These are phyloP conservation scores for Diaporthe sp. DNA, from an alignment of 2,329 filamentous ascomycete species.

Conservation along the genomic window DNA sequence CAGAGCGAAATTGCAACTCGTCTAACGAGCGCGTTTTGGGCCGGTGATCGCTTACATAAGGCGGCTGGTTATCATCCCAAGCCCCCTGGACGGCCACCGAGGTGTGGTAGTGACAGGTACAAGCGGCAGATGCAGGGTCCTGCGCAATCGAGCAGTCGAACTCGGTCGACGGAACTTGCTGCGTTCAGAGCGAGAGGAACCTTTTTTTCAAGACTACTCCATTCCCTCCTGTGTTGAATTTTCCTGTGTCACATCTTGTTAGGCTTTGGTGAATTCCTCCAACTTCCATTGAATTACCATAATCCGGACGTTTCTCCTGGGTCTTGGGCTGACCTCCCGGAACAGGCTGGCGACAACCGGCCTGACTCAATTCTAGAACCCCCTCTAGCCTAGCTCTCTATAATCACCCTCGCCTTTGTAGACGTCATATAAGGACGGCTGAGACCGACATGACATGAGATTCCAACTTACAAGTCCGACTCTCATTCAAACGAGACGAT, in stretches of 20 bases:
- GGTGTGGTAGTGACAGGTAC: neutral
- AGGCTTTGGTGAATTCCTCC: neutral
- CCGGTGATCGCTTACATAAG: conserved; percentile 18
- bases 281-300: neutral
- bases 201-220: neutral
- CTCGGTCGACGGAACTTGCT: neutral
- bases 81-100: neutral
- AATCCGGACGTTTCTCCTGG: neutral
- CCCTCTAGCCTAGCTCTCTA: conserved; percentile 8
- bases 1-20: conserved; percentile 32
- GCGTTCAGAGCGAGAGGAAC: neutral
- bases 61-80: neutral
- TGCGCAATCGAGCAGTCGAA: neutral
- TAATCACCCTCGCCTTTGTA: conserved; percentile 14
- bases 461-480: neutral
- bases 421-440: conserved; percentile 25
- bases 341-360: conserved; percentile 22
- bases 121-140: neutral
- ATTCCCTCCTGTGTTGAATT: neutral
- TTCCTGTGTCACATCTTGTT: neutral
- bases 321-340: neutral
- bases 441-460: conserved; percentile 12
- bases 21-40: conserved; percentile 13
- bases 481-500: neutral
- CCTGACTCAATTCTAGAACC: conserved; percentile 34